A percentile compares a stretch with the other conserved stretches of the same genome.
Conservation (phyloP, 306 rosid genomes). For the Vigna reflexopilosa region DNA sequence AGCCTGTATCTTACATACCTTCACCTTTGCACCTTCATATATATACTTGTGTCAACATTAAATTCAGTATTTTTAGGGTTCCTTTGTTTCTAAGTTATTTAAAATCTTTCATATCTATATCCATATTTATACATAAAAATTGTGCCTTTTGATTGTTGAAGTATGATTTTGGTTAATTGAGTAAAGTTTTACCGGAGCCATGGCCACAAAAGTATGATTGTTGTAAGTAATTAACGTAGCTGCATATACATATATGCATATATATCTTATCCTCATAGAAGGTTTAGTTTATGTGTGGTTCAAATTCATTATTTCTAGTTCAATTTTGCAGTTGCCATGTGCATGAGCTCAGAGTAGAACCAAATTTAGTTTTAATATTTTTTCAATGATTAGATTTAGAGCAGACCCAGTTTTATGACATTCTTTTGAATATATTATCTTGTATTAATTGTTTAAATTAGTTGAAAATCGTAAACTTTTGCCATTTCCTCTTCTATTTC, state of each 20-base stretch:
- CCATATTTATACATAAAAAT: too few relatives aligned
- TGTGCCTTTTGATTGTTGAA: background rate
- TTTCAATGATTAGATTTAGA: too few relatives aligned
- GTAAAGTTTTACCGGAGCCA: constrained; percentile 5
- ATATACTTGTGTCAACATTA: background rate
- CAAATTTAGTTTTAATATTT: background rate
- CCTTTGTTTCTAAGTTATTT: background rate
- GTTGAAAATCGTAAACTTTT: too few relatives aligned
- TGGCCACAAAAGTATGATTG: constrained; percentile 41
- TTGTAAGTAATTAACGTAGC: constrained; percentile 19
- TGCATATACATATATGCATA: too few relatives aligned
- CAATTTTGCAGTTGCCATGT: background rate
- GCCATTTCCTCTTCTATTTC: too few relatives aligned
- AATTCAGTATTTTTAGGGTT: background rate
- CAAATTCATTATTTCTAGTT: constrained; percentile 23
- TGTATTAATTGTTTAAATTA: too few relatives aligned
- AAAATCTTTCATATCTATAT: background rate
- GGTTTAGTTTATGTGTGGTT: constrained; percentile 38
- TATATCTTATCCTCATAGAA: constrained; percentile 25
- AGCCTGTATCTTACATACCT: constrained; percentile 35
- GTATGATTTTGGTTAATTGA: background rate
- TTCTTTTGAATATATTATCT: too few relatives aligned
- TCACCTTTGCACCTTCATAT: too few relatives aligned
- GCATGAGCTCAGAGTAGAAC: constrained; percentile 25
- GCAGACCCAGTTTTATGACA: too few relatives aligned